Percentiles rank a stretch among this genome's conserved stretches.
Conservation (phyloP, 345 rosid species). For the Raphanus sativus region DNA sequence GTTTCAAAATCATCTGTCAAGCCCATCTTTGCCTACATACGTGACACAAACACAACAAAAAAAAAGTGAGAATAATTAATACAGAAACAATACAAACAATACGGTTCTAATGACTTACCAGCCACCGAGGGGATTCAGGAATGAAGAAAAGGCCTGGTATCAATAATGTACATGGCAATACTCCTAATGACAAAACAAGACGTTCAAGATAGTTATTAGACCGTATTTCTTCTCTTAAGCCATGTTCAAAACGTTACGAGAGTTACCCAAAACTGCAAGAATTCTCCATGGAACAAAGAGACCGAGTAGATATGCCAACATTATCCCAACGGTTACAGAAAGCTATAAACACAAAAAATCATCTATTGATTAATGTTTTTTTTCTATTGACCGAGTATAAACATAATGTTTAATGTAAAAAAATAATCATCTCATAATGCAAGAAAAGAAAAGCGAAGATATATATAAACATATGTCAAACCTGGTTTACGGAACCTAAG, state of each 20-base stretch:
- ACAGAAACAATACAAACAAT: constrained; percentile 9
- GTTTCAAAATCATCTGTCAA: constrained; percentile 86
- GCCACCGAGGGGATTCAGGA: constrained; percentile 99
- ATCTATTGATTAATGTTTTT: constrained; percentile 4
- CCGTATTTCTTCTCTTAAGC: constrained; percentile 14
- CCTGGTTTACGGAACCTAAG: constrained; percentile 88
- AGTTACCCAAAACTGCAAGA: constrained; percentile 90
- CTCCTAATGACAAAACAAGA: constrained; percentile 52
- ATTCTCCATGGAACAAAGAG: constrained; percentile 89
- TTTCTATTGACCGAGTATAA: no score
- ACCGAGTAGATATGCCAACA: constrained; percentile 91
- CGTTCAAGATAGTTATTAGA: constrained; percentile 27
- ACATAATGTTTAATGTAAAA: neutral
- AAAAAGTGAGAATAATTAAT: neutral
- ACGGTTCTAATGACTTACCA: constrained; percentile 52
- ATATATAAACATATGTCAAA: constrained; percentile 30
- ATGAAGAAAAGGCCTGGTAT: constrained; percentile 94
- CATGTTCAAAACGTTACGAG: constrained; percentile 21
- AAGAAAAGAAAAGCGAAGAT: constrained; percentile 4
- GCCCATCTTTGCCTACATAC: constrained; percentile 89
- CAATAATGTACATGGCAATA: constrained; percentile 87
- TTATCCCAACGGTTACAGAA: constrained; percentile 91
- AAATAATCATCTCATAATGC: neutral
- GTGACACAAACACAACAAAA: neutral
- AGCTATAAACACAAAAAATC: constrained; percentile 49